Conservation (phyloP, 176 grass and related monocot genomes). For the Olyra latifolia region DNA sequence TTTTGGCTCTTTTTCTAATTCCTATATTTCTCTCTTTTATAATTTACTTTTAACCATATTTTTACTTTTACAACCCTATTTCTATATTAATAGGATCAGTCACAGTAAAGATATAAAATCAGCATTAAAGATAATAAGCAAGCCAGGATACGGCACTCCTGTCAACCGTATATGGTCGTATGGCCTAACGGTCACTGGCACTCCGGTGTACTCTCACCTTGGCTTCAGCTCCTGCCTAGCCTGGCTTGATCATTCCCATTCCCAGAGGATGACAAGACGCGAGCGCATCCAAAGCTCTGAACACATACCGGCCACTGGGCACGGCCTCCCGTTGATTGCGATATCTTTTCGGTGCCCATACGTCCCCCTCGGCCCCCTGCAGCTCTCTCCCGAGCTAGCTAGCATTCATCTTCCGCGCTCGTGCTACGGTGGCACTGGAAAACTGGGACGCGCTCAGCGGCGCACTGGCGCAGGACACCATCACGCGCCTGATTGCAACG, state of each 20-base stretch:
- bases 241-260: background rate
- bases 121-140: too few species aligned
- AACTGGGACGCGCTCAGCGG: too few species aligned
- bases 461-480: too few species aligned
- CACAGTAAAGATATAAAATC: too few species aligned
- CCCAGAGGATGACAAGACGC: conserved; percentile 1
- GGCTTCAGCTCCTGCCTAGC: background rate
- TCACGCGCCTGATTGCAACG: too few species aligned
- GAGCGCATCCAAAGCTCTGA: background rate
- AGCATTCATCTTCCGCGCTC: background rate
- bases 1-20: too few species aligned
- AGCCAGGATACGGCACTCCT: too few species aligned
- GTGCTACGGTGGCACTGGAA: background rate
- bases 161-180: background rate
- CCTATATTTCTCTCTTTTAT: too few species aligned
- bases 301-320: background rate
- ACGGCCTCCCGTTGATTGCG: background rate
- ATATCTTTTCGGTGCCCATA: background rate
- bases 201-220: background rate
- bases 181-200: conserved; percentile 26
- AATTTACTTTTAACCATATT: too few species aligned
- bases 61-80: too few species aligned
- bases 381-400: background rate
- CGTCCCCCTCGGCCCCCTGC: too few species aligned
- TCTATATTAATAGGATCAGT: too few species aligned